Conservation (phyloP, 352 stramenopile species). For the Globisporangium nodosum region DNA sequence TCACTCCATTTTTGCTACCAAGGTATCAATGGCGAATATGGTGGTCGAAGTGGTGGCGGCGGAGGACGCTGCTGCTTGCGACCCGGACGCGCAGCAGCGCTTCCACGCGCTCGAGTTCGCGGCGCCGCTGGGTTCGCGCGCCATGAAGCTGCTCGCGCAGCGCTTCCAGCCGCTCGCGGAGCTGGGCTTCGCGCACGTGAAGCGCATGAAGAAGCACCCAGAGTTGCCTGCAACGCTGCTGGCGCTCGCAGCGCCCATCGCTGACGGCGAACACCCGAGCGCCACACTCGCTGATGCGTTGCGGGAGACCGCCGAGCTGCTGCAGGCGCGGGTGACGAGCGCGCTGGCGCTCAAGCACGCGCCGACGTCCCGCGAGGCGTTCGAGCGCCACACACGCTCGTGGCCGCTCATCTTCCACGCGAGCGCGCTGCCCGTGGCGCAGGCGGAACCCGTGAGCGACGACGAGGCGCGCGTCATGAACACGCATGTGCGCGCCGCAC, state of each 20-base stretch:
- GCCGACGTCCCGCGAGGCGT: conserved; percentile 54
- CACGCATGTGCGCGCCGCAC: conserved; percentile 20
- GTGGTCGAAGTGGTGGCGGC: neutral
- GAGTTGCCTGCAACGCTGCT: conserved; percentile 28
- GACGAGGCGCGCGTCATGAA: conserved; percentile 28
- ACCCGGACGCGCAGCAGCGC: conserved; percentile 43
- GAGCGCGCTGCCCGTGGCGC: conserved; percentile 41
- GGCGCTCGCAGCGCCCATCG: conserved; percentile 43
- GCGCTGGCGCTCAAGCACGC: conserved; percentile 48
- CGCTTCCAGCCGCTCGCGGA: conserved; percentile 50
- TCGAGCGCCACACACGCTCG: conserved; percentile 44
- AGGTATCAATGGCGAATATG: neutral
- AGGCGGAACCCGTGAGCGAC: conserved; percentile 32
- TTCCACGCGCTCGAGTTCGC: conserved; percentile 75
- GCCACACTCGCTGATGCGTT: conserved; percentile 1
- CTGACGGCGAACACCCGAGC: neutral
- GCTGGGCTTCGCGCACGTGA: conserved; percentile 71
- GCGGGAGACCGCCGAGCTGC: conserved; percentile 26
- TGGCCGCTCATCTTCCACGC: conserved; percentile 82
- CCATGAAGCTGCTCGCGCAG: conserved; percentile 54
- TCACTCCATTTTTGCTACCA: too few relatives aligned
- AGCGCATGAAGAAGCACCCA: conserved; percentile 78
- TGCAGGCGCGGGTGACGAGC: conserved; percentile 38
- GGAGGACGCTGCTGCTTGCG: conserved; percentile 11
- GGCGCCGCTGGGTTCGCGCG: conserved; percentile 44